A percentile compares a stretch with the other conserved stretches of the same genome.
Conservation (phyloP, 192 early-diverging fungal species). For the Cetraspora pellucida region DNA sequence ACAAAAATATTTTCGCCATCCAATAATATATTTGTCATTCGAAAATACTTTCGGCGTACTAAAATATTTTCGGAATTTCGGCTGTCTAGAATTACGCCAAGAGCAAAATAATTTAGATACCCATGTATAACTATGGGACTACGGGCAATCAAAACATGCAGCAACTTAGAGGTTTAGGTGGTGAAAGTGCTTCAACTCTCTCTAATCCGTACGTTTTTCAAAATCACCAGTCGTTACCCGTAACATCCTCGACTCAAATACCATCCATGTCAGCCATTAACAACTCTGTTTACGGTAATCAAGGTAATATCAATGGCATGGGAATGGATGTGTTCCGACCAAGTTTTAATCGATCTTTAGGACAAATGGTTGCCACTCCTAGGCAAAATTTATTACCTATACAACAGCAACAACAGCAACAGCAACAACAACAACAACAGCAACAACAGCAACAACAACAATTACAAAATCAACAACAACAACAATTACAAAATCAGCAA, state of each 20-base stretch:
- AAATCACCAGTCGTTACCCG: slow-evolving; percentile 15
- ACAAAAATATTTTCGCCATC: too few species aligned
- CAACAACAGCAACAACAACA: slow-evolving; percentile 14
- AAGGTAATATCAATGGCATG: slow-evolving; percentile 23
- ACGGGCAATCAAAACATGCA: background rate
- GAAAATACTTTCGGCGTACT: too few species aligned
- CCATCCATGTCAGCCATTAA: slow-evolving; percentile 12
- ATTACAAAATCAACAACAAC: slow-evolving; percentile 24
- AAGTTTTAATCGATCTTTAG: background rate
- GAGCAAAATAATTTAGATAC: slow-evolving; percentile 2
- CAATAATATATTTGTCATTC: too few species aligned
- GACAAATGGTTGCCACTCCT: background rate
- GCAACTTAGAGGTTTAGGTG: background rate
- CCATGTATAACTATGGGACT: too few species aligned
- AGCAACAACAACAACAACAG: slow-evolving; percentile 13
- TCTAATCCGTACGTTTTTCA: slow-evolving; percentile 5
- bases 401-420: slow-evolving; percentile 15
- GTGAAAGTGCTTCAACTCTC: background rate
- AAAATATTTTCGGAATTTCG: too few species aligned
- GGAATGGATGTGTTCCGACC: slow-evolving; percentile 19
- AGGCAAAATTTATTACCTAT: background rate
- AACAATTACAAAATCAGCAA: slow-evolving; percentile 4
- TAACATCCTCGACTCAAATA: background rate
- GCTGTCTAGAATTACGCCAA: too few species aligned
- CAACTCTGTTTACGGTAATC: background rate